A percentile compares a stretch with the other conserved stretches of the same genome.
Evolutionary conservation across 306 rosid species (phyloP).

Genomic region (Hylodesmum podocarpum): DNA sequence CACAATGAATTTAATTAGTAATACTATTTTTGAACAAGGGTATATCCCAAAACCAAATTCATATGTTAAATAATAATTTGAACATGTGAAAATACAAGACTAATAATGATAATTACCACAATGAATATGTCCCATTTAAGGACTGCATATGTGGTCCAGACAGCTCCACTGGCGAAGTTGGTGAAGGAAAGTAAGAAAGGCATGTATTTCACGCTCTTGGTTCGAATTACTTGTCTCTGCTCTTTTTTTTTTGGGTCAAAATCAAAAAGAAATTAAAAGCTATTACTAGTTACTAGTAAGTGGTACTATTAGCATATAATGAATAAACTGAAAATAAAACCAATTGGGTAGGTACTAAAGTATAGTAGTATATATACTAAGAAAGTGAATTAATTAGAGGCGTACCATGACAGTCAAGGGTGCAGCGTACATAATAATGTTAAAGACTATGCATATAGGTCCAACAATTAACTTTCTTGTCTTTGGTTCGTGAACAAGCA

Average conservation of each 20-base stretch:
- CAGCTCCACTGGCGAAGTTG: constrained; percentile 52
- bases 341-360: background rate
- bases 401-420: constrained; percentile 90
- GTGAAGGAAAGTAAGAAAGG: constrained; percentile 72
- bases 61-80: too few relatives aligned
- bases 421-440: constrained; percentile 68
- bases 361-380: background rate
- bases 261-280: background rate
- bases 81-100: background rate
- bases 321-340: background rate
- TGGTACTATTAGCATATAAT: too few relatives aligned
- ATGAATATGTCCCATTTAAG: constrained; percentile 63
- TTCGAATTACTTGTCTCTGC: constrained; percentile 60
- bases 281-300: too few relatives aligned
- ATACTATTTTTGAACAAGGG: too few relatives aligned
- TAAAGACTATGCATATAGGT: constrained; percentile 56
- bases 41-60: too few relatives aligned
- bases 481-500: constrained; percentile 24
- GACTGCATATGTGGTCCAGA: constrained; percentile 62
- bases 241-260: constrained; percentile 1
- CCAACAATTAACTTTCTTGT: constrained; percentile 49
- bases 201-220: constrained; percentile 91
- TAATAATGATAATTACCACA: constrained; percentile 46
- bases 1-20: background rate
- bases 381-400: background rate